Evolutionary conservation across 108 stramenopile genomes (phyloP).

Genomic region (Fragilaria crotonensis): DNA sequence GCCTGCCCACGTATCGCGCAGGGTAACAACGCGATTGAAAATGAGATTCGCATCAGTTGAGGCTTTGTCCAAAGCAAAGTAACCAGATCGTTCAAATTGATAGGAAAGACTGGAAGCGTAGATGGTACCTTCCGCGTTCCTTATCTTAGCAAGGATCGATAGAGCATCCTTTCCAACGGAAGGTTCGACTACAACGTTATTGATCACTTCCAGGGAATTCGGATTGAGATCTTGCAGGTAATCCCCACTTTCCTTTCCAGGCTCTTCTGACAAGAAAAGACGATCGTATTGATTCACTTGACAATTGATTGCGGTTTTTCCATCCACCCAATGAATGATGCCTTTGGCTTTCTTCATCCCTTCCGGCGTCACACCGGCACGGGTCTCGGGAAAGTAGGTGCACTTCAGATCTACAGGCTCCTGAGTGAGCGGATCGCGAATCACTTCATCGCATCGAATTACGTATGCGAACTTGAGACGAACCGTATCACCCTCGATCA

Average conservation of each 20-base stretch:
- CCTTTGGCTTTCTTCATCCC: slow-evolving; percentile 79
- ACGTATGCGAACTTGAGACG: slow-evolving; percentile 88
- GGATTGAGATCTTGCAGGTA: slow-evolving; percentile 77
- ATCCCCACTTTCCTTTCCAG: slow-evolving; percentile 72
- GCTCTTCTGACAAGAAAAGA: slow-evolving; percentile 76
- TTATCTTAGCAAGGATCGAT: slow-evolving; percentile 26
- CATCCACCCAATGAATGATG: slow-evolving; percentile 90
- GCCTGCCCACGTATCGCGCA: slow-evolving; percentile 77
- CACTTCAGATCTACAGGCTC: slow-evolving; percentile 73
- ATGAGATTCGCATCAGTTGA: slow-evolving; percentile 49
- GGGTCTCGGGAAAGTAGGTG: slow-evolving; percentile 65
- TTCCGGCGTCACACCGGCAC: slow-evolving; percentile 78
- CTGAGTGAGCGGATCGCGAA: slow-evolving; percentile 61
- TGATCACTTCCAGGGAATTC: slow-evolving; percentile 58
- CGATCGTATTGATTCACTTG: slow-evolving; percentile 82
- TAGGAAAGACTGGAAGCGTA: slow-evolving; percentile 60
- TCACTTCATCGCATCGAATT: slow-evolving; percentile 71
- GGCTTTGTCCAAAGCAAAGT: slow-evolving; percentile 74
- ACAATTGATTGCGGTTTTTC: slow-evolving; percentile 47
- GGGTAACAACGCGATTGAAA: slow-evolving; percentile 84
- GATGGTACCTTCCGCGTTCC: slow-evolving; percentile 4
- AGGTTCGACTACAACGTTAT: slow-evolving; percentile 65
- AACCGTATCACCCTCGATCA: slow-evolving; percentile 64
- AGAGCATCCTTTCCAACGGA: slow-evolving; percentile 57
- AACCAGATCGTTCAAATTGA: slow-evolving; percentile 88